Evolutionary conservation across 352 stramenopile genomes (phyloP), one percentile per base, ranked within the genome.

Genomic region (Phytopythium montanum): DNA sequence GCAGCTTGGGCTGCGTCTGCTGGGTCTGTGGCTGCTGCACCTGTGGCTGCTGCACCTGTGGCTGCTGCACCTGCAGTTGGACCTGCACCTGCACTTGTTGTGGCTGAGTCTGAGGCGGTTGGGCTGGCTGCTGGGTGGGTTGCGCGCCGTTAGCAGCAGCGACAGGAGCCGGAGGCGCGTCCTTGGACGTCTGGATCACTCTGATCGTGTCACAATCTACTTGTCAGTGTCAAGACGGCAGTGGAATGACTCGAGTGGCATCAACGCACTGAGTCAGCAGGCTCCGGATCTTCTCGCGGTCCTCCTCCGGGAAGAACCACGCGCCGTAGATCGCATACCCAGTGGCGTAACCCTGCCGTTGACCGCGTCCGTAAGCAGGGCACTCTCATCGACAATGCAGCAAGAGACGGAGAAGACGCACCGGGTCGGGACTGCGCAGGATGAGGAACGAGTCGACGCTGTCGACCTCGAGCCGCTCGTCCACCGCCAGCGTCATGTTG

Each of bases 251-350:
- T 10, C 19, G 28, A 3, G 23, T 46, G 29, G 69, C 39, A 29
- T 5, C n/a, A 5, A 52, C 67, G 9, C 75, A 93, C 83, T 79
- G 76, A 61, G 87, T 73, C 23, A 93, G 57, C 33, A 95, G 58
- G 44, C 82, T 76, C 41, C 90, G 69, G 44, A 91, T 93, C 72
- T 90, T 93, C 54, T 79, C 70, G 8, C 82, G 82, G 49, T 95
- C 86, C 54, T 93, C 83, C 60, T 93, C 86, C 1, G 86, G 86
- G 68, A 90, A 93, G 75, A 95, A 95, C 86, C 86, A 95, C 6
- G 92, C 68, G 36, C 86, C 86, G 51, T 90, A 95, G 66, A 95
- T 95, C 42, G 85, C 82, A 62, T 88, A 93, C 18, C 76, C 80
- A 19, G 72, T 73, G 41, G 76, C 53, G 45, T 85, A 76, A 42